Conservation (phyloP, 257 asterid species). For the Solanum clarkiae region DNA sequence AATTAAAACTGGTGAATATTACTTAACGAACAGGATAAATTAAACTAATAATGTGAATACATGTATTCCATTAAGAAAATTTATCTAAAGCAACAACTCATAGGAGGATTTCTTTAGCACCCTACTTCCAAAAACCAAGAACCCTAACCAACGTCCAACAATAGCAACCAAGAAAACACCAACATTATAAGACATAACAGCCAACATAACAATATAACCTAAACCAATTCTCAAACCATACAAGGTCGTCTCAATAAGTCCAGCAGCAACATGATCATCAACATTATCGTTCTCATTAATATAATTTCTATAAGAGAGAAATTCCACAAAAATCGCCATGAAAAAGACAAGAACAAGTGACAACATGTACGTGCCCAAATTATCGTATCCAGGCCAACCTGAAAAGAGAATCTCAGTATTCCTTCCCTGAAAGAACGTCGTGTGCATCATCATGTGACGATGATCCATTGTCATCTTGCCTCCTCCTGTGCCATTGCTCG, state of each 20-base stretch:
- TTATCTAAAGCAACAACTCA: constrained; percentile 5
- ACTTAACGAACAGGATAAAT: neutral
- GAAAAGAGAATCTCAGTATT: constrained; percentile 51
- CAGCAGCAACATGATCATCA: constrained; percentile 8
- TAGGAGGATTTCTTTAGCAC: constrained; percentile 28
- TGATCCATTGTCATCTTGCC: too few relatives aligned
- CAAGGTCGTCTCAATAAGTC: constrained; percentile 32
- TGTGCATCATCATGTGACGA: constrained; percentile 37
- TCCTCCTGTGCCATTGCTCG: too few relatives aligned
- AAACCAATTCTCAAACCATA: constrained; percentile 39
- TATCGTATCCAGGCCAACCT: constrained; percentile 64
- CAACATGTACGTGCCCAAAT: constrained; percentile 43
- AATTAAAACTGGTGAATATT: too few relatives aligned
- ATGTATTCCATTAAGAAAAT: neutral
- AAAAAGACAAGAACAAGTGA: constrained; percentile 35
- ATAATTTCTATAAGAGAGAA: constrained; percentile 37
- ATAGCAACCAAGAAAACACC: constrained; percentile 59
- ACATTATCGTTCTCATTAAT: constrained; percentile 7
- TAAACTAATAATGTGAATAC: neutral
- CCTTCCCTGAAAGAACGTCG: constrained; percentile 73
- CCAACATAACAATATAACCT: constrained; percentile 64
- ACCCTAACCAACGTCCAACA: constrained; percentile 47
- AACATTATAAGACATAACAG: constrained; percentile 68
- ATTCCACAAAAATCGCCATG: constrained; percentile 35
- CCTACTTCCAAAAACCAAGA: constrained; percentile 49